Evolutionary conservation across 192 early-diverging fungal species (phyloP).

Genomic region (Glomus cerebriforme): DNA sequence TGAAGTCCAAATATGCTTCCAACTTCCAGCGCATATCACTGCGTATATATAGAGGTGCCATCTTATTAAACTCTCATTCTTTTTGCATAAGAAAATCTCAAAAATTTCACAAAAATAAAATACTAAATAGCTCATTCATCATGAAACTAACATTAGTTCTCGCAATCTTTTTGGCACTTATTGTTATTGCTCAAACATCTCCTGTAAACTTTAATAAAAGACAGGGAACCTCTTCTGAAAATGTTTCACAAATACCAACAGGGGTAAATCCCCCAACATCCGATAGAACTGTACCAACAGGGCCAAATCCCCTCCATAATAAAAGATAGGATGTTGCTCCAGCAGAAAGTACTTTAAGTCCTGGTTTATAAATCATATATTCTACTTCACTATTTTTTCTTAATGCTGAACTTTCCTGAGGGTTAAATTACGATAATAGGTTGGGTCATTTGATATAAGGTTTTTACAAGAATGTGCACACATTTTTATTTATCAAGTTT

Average conservation of each 20-base stretch:
- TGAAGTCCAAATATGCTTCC: too few relatives aligned
- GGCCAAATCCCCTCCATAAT: conserved; percentile 14
- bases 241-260: not conserved
- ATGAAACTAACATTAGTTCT: not conserved
- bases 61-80: not conserved
- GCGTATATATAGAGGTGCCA: not conserved
- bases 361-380: not conserved
- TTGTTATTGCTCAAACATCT: not conserved
- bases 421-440: not conserved
- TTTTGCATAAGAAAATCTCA: not conserved
- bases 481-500: not conserved
- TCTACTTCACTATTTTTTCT: not conserved
- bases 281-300: not conserved
- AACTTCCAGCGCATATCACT: not conserved
- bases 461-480: not conserved
- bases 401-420: not conserved
- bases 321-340: not conserved
- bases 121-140: not conserved
- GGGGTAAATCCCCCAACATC: not conserved
- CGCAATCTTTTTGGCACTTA: not conserved
- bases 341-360: not conserved
- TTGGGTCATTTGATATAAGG: not conserved
- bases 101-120: not conserved
- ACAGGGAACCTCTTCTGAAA: not conserved
- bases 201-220: not conserved